Conservation (phyloP, 768 basidiomycete genomes). For the Hericium erinaceus region DNA sequence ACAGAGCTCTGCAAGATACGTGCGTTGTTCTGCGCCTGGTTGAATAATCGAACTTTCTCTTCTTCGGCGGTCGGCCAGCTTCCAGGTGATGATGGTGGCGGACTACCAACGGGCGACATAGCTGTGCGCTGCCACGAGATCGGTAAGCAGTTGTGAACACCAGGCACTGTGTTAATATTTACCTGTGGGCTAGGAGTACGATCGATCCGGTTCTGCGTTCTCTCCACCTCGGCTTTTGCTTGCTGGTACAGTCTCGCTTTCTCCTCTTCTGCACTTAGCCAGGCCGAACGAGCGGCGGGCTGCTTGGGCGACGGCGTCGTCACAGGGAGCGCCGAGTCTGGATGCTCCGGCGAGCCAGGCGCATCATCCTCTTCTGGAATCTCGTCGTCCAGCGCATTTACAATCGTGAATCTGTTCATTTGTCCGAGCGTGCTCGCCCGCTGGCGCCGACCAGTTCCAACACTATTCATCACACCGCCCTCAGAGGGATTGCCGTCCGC, state of each 20-base stretch:
- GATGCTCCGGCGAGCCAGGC: constrained; percentile 3
- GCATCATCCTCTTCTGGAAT: constrained; percentile 37
- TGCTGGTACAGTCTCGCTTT: constrained; percentile 32
- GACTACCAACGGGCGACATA: constrained; percentile 3
- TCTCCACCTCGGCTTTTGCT: constrained; percentile 30
- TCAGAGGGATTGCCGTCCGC: constrained; percentile 6
- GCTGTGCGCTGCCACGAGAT: constrained; percentile 13
- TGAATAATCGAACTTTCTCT: constrained; percentile 66
- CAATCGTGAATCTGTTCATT: constrained; percentile 30
- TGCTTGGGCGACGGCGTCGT: background rate
- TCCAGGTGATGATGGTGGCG: background rate
- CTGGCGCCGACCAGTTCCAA: constrained; percentile 19
- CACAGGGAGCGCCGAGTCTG: background rate
- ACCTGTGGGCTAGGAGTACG: constrained; percentile 20
- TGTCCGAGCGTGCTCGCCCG: constrained; percentile 21
- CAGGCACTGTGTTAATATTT: constrained; percentile 5
- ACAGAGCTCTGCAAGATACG: constrained; percentile 42
- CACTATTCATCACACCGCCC: constrained; percentile 6
- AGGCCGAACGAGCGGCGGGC: constrained; percentile 2
- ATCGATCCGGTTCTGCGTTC: constrained; percentile 26
- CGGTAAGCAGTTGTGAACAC: constrained; percentile 4
- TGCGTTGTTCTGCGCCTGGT: constrained; percentile 60
- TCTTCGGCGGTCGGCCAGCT: constrained; percentile 65
- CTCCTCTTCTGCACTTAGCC: constrained; percentile 35
- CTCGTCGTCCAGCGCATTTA: constrained; percentile 31